These are phyloP conservation scores for Trametes gibbosa DNA, from an alignment of 768 basidiomycete species.

Conservation along the genomic window DNA sequence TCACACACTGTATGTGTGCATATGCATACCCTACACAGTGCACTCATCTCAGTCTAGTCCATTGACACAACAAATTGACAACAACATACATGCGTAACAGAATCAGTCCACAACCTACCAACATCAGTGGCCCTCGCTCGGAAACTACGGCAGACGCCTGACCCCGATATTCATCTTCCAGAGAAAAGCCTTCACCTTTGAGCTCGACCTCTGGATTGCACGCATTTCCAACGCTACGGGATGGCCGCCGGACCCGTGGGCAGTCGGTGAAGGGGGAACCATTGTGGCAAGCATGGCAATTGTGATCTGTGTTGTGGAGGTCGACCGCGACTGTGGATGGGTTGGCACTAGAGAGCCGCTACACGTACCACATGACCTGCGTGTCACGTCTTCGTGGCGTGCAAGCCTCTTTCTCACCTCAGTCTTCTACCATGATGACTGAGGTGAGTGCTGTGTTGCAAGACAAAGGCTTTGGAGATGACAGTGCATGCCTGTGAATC, in stretches of 20 bases:
- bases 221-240: not conserved
- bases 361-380: too few species aligned
- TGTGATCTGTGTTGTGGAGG: too few species aligned
- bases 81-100: not conserved
- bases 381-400: not conserved
- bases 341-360: not conserved
- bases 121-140: too few species aligned
- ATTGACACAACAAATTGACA: not conserved
- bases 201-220: not conserved
- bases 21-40: too few species aligned
- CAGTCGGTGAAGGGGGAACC: not conserved
- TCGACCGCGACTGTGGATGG: too few species aligned
- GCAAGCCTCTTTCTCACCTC: too few species aligned
- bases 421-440: too few species aligned
- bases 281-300: constrained; percentile 18
- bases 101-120: too few species aligned
- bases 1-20: too few species aligned
- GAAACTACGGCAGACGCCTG: not conserved
- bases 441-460: too few species aligned
- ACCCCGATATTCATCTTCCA: not conserved
- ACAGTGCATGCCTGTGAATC: not conserved
- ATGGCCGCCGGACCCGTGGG: not conserved
- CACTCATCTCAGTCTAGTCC: too few species aligned
- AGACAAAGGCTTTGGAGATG: not conserved
- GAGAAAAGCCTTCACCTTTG: constrained; percentile 1